A percentile compares a stretch with the other conserved stretches of the same genome.
Conservation (phyloP, 208 protist genomes). For the Wallacemonas sp. region DNA sequence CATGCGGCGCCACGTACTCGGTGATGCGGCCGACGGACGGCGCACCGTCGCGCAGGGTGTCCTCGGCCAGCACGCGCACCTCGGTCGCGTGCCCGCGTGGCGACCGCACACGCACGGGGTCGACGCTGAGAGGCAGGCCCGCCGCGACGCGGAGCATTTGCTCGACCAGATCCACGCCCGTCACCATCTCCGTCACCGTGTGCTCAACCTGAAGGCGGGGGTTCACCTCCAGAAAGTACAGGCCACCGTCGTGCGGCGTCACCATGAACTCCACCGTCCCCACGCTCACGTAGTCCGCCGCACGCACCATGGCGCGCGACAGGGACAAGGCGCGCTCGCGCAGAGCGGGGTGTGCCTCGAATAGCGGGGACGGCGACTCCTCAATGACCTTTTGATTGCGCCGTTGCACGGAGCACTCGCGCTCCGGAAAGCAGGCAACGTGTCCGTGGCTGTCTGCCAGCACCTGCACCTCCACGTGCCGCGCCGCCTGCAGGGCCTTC, state of each 20-base stretch:
- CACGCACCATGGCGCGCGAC: constrained; percentile 66
- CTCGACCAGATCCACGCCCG: constrained; percentile 94
- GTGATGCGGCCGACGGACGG: constrained; percentile 57
- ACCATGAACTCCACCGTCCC: constrained; percentile 99
- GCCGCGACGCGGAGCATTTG: constrained; percentile 89
- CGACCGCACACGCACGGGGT: constrained; percentile 56
- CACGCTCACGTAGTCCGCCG: constrained; percentile 93
- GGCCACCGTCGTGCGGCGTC: constrained; percentile 75
- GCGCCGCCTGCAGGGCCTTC: constrained; percentile 88
- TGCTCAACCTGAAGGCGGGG: constrained; percentile 97
- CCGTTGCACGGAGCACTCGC: constrained; percentile 96
- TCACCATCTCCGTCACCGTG: constrained; percentile 96
- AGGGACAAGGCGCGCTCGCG: constrained; percentile 21
- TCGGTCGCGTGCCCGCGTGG: constrained; percentile 88
- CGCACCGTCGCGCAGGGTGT: constrained; percentile 87
- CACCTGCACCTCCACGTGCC: constrained; percentile 95
- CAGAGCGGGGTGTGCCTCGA: constrained; percentile 23
- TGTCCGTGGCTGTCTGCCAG: constrained; percentile 93
- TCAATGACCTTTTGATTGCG: constrained; percentile 97
- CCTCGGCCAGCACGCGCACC: constrained; percentile 96
- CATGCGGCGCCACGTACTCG: constrained; percentile 31
- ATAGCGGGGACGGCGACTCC: constrained; percentile 83
- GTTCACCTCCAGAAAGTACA: constrained; percentile 99
- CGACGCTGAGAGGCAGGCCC: constrained; percentile 74
- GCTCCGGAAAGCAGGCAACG: constrained; percentile 93